Conservation (phyloP, 2,329 filamentous ascomycete genomes). For the Calonectria montana region DNA sequence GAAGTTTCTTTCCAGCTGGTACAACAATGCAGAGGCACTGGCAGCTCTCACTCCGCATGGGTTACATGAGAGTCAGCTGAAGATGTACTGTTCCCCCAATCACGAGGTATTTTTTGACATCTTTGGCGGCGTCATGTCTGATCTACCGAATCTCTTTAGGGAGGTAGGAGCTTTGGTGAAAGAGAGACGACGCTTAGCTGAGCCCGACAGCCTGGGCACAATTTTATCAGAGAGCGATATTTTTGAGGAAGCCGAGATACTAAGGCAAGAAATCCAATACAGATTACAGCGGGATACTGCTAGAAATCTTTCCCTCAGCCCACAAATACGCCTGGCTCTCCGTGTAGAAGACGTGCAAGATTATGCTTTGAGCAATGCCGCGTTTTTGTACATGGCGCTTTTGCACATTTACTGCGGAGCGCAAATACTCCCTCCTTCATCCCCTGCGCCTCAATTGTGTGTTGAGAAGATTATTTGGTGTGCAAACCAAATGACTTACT, state of each 20-base stretch:
- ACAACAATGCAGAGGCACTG: constrained; percentile 30
- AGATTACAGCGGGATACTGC: constrained; percentile 12
- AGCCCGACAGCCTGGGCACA: neutral
- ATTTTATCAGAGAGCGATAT: neutral
- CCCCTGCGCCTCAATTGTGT: neutral
- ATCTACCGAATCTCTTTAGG: constrained; percentile 27
- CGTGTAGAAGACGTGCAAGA: constrained; percentile 21
- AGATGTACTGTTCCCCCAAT: neutral
- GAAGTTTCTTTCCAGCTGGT: constrained; percentile 28
- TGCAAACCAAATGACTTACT: constrained; percentile 16
- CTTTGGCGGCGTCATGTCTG: constrained; percentile 29
- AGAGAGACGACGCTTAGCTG: neutral
- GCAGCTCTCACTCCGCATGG: constrained; percentile 28
- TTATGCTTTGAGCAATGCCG: constrained; percentile 28
- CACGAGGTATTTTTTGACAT: constrained; percentile 18
- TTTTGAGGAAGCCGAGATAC: neutral
- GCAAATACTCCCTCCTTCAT: neutral
- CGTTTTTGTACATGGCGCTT: constrained; percentile 29
- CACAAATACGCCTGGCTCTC: constrained; percentile 2
- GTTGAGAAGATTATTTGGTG: constrained; percentile 23
- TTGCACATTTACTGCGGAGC: constrained; percentile 25
- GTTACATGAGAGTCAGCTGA: neutral
- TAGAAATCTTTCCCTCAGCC: neutral
- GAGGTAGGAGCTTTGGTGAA: constrained; percentile 19
- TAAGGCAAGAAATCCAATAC: constrained; percentile 1